Evolutionary conservation across 129 eudicot genomes (phyloP).

Genomic region (Saposhnikovia divaricata): DNA sequence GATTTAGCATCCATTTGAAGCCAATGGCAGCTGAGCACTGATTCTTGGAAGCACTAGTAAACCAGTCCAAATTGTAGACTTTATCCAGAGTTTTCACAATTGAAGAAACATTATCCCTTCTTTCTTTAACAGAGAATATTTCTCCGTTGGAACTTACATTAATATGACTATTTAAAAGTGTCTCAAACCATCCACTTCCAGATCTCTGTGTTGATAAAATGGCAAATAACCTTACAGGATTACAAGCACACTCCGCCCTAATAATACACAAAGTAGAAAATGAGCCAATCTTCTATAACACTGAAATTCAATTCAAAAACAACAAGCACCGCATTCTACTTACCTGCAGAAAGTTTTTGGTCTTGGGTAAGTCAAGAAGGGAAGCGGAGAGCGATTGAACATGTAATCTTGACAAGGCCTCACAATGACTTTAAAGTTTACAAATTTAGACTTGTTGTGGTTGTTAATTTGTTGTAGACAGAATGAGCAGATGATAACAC

Average conservation of each 20-base stretch:
- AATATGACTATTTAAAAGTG: slow-evolving; percentile 73
- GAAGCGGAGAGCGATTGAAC: slow-evolving; percentile 26
- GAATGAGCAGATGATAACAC: slow-evolving; percentile 42
- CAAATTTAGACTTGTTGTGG: slow-evolving; percentile 16
- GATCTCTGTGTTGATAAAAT: slow-evolving; percentile 89
- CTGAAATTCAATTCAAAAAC: background rate
- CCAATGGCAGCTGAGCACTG: slow-evolving; percentile 88
- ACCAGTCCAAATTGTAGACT: slow-evolving; percentile 78
- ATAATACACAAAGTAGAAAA: background rate
- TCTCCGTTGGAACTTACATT: slow-evolving; percentile 91
- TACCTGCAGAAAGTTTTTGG: slow-evolving; percentile 77
- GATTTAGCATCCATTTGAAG: slow-evolving; percentile 99
- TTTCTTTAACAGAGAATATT: slow-evolving; percentile 53
- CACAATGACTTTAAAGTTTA: slow-evolving; percentile 20
- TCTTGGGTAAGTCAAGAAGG: slow-evolving; percentile 68
- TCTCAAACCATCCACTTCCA: slow-evolving; percentile 98
- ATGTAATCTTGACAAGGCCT: slow-evolving; percentile 22
- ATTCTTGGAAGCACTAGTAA: slow-evolving; percentile 87
- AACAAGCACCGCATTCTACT: background rate
- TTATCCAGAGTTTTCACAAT: slow-evolving; percentile 60
- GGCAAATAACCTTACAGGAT: slow-evolving; percentile 64
- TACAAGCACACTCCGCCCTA: slow-evolving; percentile 65
- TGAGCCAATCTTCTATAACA: background rate
- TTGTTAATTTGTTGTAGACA: slow-evolving; percentile 35
- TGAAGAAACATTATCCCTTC: slow-evolving; percentile 58